A percentile compares a stretch with the other conserved stretches of the same genome.
phyloP scores from a whole-genome alignment of 441 rosid genomes.

The Isatis lusitanica region DNA sequence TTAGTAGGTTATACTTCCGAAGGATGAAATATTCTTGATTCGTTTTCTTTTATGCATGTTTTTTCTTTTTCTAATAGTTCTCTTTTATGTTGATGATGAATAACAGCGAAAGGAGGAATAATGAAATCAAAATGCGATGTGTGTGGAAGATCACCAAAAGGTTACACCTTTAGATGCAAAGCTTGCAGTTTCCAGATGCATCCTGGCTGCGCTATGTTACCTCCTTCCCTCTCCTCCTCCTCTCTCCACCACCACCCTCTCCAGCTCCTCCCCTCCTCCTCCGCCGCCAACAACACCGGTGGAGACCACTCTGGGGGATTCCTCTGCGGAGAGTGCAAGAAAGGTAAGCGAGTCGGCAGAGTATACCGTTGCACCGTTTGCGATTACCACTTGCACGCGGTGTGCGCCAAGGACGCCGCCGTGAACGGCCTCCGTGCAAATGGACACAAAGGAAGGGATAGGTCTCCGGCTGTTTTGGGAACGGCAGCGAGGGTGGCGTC shows the following conservation, averaged over 20 bases:
- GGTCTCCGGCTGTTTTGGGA: conserved; percentile 55
- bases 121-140: conserved; percentile 72
- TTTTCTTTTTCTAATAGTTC: background rate
- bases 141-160: conserved; percentile 70
- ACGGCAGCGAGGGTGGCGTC: conserved; percentile 65
- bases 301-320: conserved; percentile 36
- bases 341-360: conserved; percentile 57
- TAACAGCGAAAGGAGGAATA: conserved; percentile 63
- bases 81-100: background rate
- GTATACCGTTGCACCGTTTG: conserved; percentile 73
- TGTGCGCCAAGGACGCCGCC: conserved; percentile 69
- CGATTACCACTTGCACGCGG: conserved; percentile 75
- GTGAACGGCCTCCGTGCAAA: conserved; percentile 72
- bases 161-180: conserved; percentile 69
- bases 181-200: conserved; percentile 82
- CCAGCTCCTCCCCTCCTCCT: conserved; percentile 45
- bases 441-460: conserved; percentile 48
- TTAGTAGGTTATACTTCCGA: background rate
- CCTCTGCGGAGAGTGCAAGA: conserved; percentile 68
- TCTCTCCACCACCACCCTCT: conserved; percentile 69
- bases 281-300: conserved; percentile 2
- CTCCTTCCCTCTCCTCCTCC: conserved; percentile 53
- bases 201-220: conserved; percentile 86
- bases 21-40: background rate
- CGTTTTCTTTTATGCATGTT: background rate